Percentiles rank a stretch among this genome's conserved stretches.
Evolutionary conservation across 2,329 filamentous ascomycete genomes (phyloP).

Genomic region (Aspergillus sp.): DNA sequence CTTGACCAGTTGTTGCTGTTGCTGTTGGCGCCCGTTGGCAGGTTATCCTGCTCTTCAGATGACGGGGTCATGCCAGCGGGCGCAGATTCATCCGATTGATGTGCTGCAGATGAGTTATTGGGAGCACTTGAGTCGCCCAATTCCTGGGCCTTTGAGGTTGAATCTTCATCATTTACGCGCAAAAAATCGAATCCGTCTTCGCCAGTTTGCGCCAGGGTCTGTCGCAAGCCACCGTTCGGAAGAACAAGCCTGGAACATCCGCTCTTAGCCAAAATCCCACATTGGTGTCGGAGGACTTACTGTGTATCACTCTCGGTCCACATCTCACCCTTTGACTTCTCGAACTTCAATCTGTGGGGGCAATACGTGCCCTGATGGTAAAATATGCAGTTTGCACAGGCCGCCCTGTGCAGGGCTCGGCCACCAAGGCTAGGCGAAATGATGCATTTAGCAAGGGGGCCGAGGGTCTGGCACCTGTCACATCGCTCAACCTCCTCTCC

Average conservation of each 20-base stretch:
- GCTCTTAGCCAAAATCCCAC: not conserved
- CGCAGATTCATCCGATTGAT: too few relatives aligned
- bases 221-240: not conserved
- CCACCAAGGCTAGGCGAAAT: not conserved
- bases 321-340: not conserved
- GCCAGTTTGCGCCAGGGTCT: too few relatives aligned
- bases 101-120: too few relatives aligned
- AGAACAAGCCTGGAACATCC: not conserved
- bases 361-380: not conserved
- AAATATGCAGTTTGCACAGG: not conserved
- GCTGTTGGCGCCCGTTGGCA: too few relatives aligned
- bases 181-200: too few relatives aligned
- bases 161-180: too few relatives aligned
- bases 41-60: too few relatives aligned
- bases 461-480: not conserved
- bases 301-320: not conserved
- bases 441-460: not conserved
- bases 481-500: not conserved
- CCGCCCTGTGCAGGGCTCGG: not conserved
- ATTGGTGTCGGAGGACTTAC: not conserved
- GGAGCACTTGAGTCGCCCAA: too few relatives aligned
- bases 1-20: too few relatives aligned
- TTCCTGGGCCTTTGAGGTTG: too few relatives aligned
- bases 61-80: too few relatives aligned
- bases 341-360: not conserved